phyloP scores from a whole-genome alignment of 2,329 filamentous ascomycete species.

The Neoascochyta sp. region DNA sequence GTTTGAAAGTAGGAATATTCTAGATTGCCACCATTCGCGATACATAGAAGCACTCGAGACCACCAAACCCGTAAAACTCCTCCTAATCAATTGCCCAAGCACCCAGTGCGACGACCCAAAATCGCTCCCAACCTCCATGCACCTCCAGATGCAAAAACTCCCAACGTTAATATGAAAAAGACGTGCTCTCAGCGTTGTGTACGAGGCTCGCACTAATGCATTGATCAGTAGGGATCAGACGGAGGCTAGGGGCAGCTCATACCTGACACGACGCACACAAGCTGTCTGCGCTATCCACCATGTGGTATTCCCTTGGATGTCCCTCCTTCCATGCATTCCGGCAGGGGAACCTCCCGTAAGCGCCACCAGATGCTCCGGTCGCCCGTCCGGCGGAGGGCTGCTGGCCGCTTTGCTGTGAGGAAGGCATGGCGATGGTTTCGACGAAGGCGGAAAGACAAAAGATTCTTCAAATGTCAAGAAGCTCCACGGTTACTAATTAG shows the following conservation, averaged over 20 bases:
- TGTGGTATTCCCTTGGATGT: constrained; percentile 18
- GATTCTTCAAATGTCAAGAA: constrained; percentile 4
- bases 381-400: constrained; percentile 16
- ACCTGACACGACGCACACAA: constrained; percentile 24
- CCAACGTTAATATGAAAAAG: too few species aligned
- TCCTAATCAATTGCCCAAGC: background rate
- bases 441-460: constrained; percentile 1
- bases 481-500: too few species aligned
- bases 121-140: too few species aligned
- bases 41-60: too few species aligned
- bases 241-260: constrained; percentile 11
- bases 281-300: constrained; percentile 15
- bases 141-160: too few species aligned
- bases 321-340: constrained; percentile 17
- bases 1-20: background rate
- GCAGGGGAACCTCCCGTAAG: constrained; percentile 18
- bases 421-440: constrained; percentile 13
- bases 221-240: constrained; percentile 14
- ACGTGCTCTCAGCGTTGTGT: constrained; percentile 10
- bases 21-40: too few species aligned
- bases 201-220: constrained; percentile 21
- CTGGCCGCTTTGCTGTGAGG: constrained; percentile 11
- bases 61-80: background rate
- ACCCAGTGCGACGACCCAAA: background rate
- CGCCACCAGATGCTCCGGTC: constrained; percentile 25